These are phyloP conservation scores for Dendrobium officinale DNA, from an alignment of 106 monocot genomes.

Conservation along the genomic window DNA sequence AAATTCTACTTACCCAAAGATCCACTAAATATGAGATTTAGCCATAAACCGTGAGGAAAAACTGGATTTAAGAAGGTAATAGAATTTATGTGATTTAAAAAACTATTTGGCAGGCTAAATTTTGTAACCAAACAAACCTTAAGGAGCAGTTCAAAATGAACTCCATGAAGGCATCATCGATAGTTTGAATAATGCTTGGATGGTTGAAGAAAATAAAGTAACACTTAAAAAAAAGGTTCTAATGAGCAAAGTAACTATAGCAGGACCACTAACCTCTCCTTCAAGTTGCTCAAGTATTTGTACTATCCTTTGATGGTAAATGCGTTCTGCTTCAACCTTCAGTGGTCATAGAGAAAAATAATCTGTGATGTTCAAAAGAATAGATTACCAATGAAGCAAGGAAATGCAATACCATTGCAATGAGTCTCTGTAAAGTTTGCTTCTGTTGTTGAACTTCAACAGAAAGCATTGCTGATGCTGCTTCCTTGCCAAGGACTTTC, in stretches of 20 bases:
- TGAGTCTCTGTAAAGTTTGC: conserved; percentile 76
- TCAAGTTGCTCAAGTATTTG: conserved; percentile 91
- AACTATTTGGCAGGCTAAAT: no score
- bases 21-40: no score
- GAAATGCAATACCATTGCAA: conserved; percentile 55
- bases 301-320: conserved; percentile 71
- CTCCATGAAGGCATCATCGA: background rate
- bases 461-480: conserved; percentile 72
- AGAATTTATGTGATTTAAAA: no score
- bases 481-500: conserved; percentile 81
- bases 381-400: background rate
- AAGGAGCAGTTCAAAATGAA: no score
- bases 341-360: conserved; percentile 5
- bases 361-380: background rate
- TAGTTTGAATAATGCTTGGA: background rate
- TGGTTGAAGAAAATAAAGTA: background rate
- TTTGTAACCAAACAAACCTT: no score
- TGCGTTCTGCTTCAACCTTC: conserved; percentile 83
- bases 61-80: no score
- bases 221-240: no score
- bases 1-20: no score
- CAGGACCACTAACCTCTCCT: conserved; percentile 41
- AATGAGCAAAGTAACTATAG: background rate
- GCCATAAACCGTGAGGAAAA: no score
- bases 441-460: conserved; percentile 95